phyloP scores from a whole-genome alignment of 2,329 filamentous ascomycete genomes.

The Xylariaceae sp. region DNA sequence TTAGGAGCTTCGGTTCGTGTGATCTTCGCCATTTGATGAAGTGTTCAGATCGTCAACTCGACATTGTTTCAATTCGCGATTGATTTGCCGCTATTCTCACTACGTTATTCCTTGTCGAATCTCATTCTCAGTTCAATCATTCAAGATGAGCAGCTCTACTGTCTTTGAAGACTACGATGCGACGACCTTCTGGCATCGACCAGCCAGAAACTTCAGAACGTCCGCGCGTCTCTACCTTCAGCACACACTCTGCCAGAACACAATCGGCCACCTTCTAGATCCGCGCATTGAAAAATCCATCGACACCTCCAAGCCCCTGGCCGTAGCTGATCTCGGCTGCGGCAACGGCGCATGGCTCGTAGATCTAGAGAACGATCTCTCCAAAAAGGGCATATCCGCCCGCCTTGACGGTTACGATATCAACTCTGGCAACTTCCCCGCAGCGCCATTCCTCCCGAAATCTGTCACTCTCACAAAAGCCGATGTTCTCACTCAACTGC shows the following conservation, averaged over 20 bases:
- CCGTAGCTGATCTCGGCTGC: slow-evolving; percentile 25
- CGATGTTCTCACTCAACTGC: slow-evolving; percentile 18
- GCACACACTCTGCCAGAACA: slow-evolving; percentile 27
- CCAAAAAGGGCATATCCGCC: not conserved
- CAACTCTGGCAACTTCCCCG: slow-evolving; percentile 23
- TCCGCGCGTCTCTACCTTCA: slow-evolving; percentile 28
- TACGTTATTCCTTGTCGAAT: not conserved
- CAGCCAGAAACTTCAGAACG: slow-evolving; percentile 23
- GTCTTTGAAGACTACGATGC: slow-evolving; percentile 5
- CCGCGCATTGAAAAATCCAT: slow-evolving; percentile 14
- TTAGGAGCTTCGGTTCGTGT: not conserved
- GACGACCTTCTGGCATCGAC: slow-evolving; percentile 19
- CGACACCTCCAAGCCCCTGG: slow-evolving; percentile 7
- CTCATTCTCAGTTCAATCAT: not conserved
- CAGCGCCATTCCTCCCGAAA: slow-evolving; percentile 12
- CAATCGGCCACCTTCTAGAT: slow-evolving; percentile 23
- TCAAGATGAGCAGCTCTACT: not conserved
- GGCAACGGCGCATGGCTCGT: slow-evolving; percentile 26
- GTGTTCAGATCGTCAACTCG: not conserved
- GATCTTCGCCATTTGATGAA: not conserved
- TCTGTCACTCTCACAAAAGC: slow-evolving; percentile 19
- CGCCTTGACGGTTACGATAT: slow-evolving; percentile 25
- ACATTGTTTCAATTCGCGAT: not conserved
- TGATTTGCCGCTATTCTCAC: not conserved
- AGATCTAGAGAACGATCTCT: slow-evolving; percentile 20